phyloP scores from a whole-genome alignment of 768 basidiomycete species.

The Hysterangium stoloniferum region DNA sequence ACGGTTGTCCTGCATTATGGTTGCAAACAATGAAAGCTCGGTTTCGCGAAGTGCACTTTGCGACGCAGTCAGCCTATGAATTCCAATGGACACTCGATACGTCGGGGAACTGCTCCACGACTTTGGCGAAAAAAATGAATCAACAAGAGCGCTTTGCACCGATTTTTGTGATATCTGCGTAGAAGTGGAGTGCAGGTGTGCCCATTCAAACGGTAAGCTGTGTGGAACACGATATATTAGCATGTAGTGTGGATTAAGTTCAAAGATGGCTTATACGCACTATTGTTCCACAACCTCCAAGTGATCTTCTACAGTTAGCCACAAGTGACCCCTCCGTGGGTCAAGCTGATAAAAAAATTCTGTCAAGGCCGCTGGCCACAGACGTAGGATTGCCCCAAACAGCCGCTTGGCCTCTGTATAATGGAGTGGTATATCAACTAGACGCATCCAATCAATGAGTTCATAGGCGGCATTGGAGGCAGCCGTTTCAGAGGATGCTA shows the following conservation, averaged over 20 bases:
- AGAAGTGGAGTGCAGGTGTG: conserved; percentile 33
- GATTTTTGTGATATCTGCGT: conserved; percentile 19
- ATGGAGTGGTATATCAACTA: conserved; percentile 31
- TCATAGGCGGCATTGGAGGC: conserved; percentile 37
- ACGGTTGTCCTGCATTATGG: neutral
- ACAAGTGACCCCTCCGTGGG: conserved; percentile 36
- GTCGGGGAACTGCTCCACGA: conserved; percentile 3
- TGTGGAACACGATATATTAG: conserved; percentile 5
- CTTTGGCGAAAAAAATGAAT: neutral
- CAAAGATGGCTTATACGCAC: conserved; percentile 23
- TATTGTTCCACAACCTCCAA: conserved; percentile 20
- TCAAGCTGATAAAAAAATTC: conserved; percentile 37
- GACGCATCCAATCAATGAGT: conserved; percentile 57
- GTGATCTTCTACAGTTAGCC: conserved; percentile 29
- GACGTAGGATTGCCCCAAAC: conserved; percentile 28
- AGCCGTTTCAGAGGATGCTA: neutral
- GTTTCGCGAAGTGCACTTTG: neutral
- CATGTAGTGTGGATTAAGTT: neutral
- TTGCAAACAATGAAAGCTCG: neutral
- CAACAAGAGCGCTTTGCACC: conserved; percentile 28
- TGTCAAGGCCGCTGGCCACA: conserved; percentile 36
- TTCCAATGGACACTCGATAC: conserved; percentile 5
- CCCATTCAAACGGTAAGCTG: conserved; percentile 34
- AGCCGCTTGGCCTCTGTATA: conserved; percentile 35
- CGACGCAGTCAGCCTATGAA: neutral